Percentiles rank a stretch among this genome's conserved stretches.
Conservation (phyloP, 208 protist genomes). For the Trypanosoma scelopori region DNA sequence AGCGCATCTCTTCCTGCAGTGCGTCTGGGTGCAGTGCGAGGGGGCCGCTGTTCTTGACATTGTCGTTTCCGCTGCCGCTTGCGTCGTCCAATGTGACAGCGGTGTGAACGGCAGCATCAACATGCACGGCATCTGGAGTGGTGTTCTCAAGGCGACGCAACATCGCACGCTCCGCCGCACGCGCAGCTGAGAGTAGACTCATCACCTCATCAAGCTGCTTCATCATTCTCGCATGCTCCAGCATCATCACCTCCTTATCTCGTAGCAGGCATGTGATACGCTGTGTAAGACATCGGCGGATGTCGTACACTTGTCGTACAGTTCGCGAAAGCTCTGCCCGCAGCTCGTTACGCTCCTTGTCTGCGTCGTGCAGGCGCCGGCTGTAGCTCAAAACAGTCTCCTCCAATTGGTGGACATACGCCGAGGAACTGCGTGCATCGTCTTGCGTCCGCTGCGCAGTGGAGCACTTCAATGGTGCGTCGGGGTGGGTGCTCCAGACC, state of each 20-base stretch:
- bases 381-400: constrained; percentile 1
- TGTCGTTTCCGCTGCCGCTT: not conserved
- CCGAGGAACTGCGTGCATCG: not conserved
- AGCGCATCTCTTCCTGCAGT: constrained; percentile 1
- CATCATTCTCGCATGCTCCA: not conserved
- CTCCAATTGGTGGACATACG: not conserved
- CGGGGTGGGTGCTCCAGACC: too few relatives aligned
- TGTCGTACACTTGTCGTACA: not conserved
- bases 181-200: constrained; percentile 2
- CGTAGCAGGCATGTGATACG: constrained; percentile 2
- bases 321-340: constrained; percentile 1
- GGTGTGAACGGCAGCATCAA: not conserved
- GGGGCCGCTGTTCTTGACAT: not conserved
- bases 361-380: constrained; percentile 1
- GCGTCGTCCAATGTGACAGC: too few relatives aligned
- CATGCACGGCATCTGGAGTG: not conserved
- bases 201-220: constrained; percentile 1
- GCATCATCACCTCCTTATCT: not conserved
- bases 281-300: not conserved
- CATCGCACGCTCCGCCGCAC: constrained; percentile 17
- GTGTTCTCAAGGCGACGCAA: constrained; percentile 1
- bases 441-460: too few relatives aligned
- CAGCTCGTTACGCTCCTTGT: not conserved
- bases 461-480: too few relatives aligned
- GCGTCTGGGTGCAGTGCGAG: not conserved